A percentile compares a stretch with the other conserved stretches of the same genome.
Evolutionary conservation across 1,284 basidiomycete species (phyloP).

Genomic region (Ustilago cynodontis): DNA sequence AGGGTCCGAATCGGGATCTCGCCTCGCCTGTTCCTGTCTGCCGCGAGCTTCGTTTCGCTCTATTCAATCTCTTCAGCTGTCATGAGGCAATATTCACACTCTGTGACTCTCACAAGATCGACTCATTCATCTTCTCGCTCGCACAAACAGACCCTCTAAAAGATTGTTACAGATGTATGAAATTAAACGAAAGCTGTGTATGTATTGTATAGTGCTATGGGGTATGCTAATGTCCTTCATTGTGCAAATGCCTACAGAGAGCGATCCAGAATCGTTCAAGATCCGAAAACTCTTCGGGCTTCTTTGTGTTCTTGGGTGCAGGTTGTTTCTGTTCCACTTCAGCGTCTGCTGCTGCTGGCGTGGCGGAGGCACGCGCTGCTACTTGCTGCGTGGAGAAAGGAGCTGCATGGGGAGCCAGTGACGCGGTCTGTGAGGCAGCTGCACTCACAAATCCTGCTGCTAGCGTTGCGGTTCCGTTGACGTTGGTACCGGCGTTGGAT

Average conservation of each 20-base stretch:
- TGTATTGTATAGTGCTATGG: not conserved
- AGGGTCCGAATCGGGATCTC: too few species aligned
- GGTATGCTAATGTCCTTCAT: conserved; percentile 45
- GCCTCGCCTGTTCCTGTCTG: too few species aligned
- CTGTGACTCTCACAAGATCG: too few species aligned
- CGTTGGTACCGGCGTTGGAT: not conserved
- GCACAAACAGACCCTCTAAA: not conserved
- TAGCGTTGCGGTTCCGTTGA: not conserved
- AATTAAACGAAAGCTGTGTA: not conserved
- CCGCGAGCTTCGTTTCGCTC: too few species aligned
- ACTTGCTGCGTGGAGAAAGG: conserved; percentile 24
- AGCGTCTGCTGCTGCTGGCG: not conserved
- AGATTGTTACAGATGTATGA: not conserved
- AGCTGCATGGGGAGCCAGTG: conserved; percentile 7
- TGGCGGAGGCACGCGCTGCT: not conserved
- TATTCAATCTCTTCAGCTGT: too few species aligned
- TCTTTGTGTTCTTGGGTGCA: not conserved
- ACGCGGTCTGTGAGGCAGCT: not conserved
- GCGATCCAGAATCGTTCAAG: conserved; percentile 67
- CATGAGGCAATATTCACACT: too few species aligned
- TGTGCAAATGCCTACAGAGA: conserved; percentile 63
- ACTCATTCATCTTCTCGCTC: not conserved
- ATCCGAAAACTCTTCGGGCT: conserved; percentile 25
- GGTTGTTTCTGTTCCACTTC: not conserved
- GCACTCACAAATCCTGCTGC: not conserved